phyloP scores from a whole-genome alignment of 768 basidiomycete species.

The Suillus variegatus region DNA sequence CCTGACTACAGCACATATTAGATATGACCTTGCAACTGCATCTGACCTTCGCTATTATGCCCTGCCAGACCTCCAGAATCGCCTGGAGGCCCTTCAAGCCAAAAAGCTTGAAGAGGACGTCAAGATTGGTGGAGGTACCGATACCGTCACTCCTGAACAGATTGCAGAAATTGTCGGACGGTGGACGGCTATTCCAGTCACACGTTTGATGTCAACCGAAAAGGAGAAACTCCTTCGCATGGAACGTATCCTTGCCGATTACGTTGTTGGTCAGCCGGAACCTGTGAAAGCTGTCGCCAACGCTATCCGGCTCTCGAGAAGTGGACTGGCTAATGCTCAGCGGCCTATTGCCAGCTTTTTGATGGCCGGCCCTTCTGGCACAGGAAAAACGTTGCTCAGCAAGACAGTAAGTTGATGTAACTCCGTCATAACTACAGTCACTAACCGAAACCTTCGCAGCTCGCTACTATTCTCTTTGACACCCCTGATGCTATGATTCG shows the following conservation, averaged over 20 bases:
- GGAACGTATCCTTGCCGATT: conserved; percentile 78
- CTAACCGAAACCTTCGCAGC: conserved; percentile 42
- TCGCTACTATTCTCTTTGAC: conserved; percentile 88
- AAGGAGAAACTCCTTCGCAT: conserved; percentile 85
- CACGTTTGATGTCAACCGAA: conserved; percentile 83
- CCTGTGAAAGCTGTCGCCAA: conserved; percentile 93
- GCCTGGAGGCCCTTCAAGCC: conserved; percentile 68
- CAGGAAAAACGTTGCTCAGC: conserved; percentile 86
- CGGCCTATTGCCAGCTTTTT: conserved; percentile 92
- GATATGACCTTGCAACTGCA: conserved; percentile 72
- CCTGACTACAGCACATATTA: conserved; percentile 28
- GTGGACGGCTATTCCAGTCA: conserved; percentile 94
- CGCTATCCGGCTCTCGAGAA: conserved; percentile 89
- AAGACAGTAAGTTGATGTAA: conserved; percentile 67
- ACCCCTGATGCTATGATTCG: conserved; percentile 91
- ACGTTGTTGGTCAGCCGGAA: conserved; percentile 88
- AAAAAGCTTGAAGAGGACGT: conserved; percentile 74
- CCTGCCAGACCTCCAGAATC: conserved; percentile 80
- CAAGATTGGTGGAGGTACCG: conserved; percentile 49
- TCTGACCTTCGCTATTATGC: conserved; percentile 92
- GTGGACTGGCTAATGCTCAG: conserved; percentile 87
- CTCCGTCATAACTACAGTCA: neutral
- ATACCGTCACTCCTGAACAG: conserved; percentile 81
- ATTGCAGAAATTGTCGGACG: conserved; percentile 93
- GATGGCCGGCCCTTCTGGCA: conserved; percentile 90